Evolutionary conservation across 441 rosid genomes (phyloP).

Genomic region (Pelargonium myrrhifolium): DNA sequence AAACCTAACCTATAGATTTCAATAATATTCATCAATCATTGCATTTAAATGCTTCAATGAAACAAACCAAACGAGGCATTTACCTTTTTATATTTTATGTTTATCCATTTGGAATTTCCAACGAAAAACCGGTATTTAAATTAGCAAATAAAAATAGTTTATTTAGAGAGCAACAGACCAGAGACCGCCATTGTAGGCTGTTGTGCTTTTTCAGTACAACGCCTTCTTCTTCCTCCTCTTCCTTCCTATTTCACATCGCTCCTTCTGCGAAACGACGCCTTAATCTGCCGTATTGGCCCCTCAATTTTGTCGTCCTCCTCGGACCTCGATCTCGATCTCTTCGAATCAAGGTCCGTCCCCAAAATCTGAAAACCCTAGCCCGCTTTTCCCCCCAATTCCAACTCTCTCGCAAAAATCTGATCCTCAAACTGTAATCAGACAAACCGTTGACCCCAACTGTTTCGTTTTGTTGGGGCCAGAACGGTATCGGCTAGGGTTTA

Average conservation of each 20-base stretch:
- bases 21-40: no score
- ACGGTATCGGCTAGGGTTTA: neutral
- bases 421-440: neutral
- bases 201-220: no score
- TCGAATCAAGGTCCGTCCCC: neutral
- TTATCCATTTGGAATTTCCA: no score
- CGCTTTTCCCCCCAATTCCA: neutral
- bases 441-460: neutral
- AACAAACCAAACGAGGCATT: no score
- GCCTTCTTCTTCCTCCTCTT: no score
- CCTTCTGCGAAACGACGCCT: neutral
- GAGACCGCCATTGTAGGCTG: no score
- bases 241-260: neutral
- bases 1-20: no score
- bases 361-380: neutral
- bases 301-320: neutral
- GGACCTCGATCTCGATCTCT: neutral
- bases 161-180: no score
- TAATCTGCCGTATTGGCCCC: neutral
- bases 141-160: no score
- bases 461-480: neutral
- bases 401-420: neutral
- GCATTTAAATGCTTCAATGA: no score
- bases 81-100: no score
- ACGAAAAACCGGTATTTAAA: no score